Percentiles rank a stretch among this genome's conserved stretches.
These are phyloP conservation scores for Rubus idaeus DNA, from an alignment of 306 rosid species.

Conservation along the genomic window DNA sequence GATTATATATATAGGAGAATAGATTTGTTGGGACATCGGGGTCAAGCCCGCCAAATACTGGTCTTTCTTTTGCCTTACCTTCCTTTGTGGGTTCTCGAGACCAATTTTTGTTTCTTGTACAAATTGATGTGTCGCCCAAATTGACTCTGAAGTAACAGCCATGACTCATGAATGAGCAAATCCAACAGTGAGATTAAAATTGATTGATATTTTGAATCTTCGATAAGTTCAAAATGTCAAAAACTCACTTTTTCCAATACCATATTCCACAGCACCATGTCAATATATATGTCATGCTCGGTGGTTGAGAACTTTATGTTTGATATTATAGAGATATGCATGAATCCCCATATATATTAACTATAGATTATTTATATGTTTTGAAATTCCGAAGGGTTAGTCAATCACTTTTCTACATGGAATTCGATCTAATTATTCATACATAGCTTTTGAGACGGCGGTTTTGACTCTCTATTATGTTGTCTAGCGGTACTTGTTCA, in stretches of 20 bases:
- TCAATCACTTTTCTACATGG: conserved; percentile 13
- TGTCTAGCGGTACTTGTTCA: background rate
- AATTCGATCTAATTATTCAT: background rate
- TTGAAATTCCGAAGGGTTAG: background rate
- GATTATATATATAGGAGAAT: background rate
- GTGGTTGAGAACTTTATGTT: background rate
- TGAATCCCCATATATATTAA: background rate
- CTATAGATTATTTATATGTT: background rate
- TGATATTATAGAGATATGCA: background rate
- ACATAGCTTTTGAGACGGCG: conserved; percentile 42
- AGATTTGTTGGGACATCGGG: background rate
- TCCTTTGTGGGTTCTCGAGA: background rate
- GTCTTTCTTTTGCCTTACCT: background rate
- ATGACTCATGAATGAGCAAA: background rate
- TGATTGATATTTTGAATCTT: background rate
- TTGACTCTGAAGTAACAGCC: conserved; percentile 35
- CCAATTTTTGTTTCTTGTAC: conserved; percentile 6
- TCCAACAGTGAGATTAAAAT: conserved; percentile 3
- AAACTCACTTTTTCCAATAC: conserved; percentile 16
- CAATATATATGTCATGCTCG: background rate
- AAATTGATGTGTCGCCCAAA: conserved; percentile 35
- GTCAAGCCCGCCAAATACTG: conserved; percentile 8
- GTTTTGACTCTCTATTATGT: conserved; percentile 39
- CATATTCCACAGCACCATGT: background rate
- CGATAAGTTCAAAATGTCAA: background rate